Conservation (phyloP, 1,284 basidiomycete genomes). For the Ceratobasidium sp. region DNA sequence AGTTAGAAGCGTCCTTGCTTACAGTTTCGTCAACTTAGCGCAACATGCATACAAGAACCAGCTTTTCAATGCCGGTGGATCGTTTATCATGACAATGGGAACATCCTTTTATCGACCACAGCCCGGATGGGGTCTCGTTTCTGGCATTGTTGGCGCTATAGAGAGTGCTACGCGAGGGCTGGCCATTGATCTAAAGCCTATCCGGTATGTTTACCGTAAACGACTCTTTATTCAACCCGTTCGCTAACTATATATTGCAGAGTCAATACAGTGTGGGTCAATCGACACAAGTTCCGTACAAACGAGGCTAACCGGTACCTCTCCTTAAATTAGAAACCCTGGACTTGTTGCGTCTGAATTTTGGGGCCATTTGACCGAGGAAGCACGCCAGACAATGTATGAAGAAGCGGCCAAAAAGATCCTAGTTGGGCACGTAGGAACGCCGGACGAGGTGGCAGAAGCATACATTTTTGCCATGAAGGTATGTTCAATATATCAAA, state of each 20-base stretch:
- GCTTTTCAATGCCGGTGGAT: constrained; percentile 19
- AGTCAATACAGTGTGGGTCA: constrained; percentile 11
- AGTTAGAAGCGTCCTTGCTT: neutral
- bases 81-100: constrained; percentile 21
- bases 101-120: neutral
- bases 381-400: constrained; percentile 7
- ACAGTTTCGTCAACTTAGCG: neutral
- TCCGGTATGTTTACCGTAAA: neutral
- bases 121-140: constrained; percentile 12
- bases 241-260: neutral
- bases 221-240: neutral
- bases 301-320: too few species aligned
- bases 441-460: constrained; percentile 17
- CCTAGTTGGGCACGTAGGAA: constrained; percentile 5
- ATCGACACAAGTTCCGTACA: neutral
- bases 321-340: neutral
- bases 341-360: constrained; percentile 19
- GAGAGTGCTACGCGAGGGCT: constrained; percentile 16
- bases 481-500: neutral
- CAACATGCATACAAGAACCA: constrained; percentile 25
- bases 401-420: neutral
- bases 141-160: constrained; percentile 12
- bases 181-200: constrained; percentile 19
- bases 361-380: neutral
- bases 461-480: constrained; percentile 31